These are phyloP conservation scores for Candida lessepsii DNA, from an alignment of 805 yeast species.

Conservation along the genomic window DNA sequence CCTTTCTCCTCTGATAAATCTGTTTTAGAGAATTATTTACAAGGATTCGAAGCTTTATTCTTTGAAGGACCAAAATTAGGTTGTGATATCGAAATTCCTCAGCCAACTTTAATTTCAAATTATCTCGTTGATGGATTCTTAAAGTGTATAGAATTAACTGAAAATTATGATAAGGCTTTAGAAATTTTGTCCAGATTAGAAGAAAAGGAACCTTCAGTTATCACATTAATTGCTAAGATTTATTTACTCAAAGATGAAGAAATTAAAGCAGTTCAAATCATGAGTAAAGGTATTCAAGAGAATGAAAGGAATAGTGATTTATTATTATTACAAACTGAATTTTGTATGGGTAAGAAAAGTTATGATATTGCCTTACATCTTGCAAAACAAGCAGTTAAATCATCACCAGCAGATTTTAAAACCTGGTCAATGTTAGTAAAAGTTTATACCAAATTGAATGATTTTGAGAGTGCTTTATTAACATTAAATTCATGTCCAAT, in stretches of 20 bases:
- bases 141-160: constrained; percentile 62
- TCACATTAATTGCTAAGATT: constrained; percentile 54
- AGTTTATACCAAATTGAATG: constrained; percentile 59
- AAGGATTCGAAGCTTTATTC: constrained; percentile 66
- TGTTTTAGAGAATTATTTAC: constrained; percentile 47
- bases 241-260: constrained; percentile 56
- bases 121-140: constrained; percentile 75
- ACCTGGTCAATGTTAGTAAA: constrained; percentile 71
- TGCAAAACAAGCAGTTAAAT: constrained; percentile 63
- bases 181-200: constrained; percentile 55
- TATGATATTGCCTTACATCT: constrained; percentile 57
- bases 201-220: constrained; percentile 54
- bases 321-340: constrained; percentile 56
- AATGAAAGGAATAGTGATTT: constrained; percentile 57
- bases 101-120: constrained; percentile 61
- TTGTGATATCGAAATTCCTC: constrained; percentile 61
- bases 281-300: constrained; percentile 48
- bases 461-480: constrained; percentile 69
- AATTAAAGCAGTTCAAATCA: constrained; percentile 51
- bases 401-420: constrained; percentile 71
- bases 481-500: constrained; percentile 80
- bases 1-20: constrained; percentile 56
- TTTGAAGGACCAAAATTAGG: constrained; percentile 68
- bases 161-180: constrained; percentile 58
- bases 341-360: constrained; percentile 51